These are phyloP conservation scores for Letharia lupina DNA, from an alignment of 495 filamentous ascomycete genomes.

Conservation along the genomic window DNA sequence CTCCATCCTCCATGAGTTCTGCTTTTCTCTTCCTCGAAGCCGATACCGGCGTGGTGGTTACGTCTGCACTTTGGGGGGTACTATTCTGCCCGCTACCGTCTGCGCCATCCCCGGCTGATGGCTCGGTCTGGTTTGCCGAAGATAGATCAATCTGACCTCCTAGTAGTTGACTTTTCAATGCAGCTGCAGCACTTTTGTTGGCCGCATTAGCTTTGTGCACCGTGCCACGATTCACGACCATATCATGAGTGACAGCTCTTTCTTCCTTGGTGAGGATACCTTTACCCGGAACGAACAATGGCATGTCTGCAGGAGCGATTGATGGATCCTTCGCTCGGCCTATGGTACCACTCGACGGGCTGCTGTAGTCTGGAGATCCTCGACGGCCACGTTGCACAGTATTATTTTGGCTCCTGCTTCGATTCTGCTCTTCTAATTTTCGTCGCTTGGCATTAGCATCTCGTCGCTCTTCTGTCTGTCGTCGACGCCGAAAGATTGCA, in stretches of 20 bases:
- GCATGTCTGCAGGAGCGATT: slow-evolving; percentile 35
- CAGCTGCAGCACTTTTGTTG: slow-evolving; percentile 91
- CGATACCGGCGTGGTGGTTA: slow-evolving; percentile 32
- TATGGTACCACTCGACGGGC: slow-evolving; percentile 25
- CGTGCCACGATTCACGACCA: slow-evolving; percentile 73
- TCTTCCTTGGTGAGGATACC: slow-evolving; percentile 54
- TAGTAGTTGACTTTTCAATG: slow-evolving; percentile 73
- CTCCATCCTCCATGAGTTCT: slow-evolving; percentile 53
- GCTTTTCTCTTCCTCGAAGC: slow-evolving; percentile 54
- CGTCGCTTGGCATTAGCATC: slow-evolving; percentile 70
- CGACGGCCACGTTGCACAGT: slow-evolving; percentile 21
- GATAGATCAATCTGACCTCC: slow-evolving; percentile 28
- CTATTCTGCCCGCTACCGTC: slow-evolving; percentile 22
- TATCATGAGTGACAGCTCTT: slow-evolving; percentile 67
- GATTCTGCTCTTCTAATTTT: slow-evolving; percentile 55
- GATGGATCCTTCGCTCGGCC: slow-evolving; percentile 27
- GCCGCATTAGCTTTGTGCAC: slow-evolving; percentile 70
- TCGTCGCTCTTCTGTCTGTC: slow-evolving; percentile 71
- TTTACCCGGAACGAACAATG: slow-evolving; percentile 51
- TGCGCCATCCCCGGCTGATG: slow-evolving; percentile 13
- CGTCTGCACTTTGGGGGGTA: slow-evolving; percentile 18
- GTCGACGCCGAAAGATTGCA: slow-evolving; percentile 79
- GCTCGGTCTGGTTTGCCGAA: slow-evolving; percentile 13
- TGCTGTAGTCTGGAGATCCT: slow-evolving; percentile 42
- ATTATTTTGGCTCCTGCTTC: slow-evolving; percentile 39